Base-by-base conservation (phyloP, 345 rosid species). In the Gynandropsis gynandra region DNA sequence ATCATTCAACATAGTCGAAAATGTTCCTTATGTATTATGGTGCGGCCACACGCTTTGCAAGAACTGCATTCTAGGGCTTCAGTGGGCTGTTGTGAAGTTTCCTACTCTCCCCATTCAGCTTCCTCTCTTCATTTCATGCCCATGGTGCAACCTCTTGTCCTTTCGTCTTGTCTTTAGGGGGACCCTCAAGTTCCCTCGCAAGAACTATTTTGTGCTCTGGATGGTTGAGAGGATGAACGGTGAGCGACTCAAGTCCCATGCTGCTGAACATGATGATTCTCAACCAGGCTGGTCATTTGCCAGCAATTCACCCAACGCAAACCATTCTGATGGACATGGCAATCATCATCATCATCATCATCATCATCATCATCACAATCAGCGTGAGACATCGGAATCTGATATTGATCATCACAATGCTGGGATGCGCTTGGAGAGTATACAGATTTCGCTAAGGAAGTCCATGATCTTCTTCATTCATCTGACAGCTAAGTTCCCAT, bases 211-310 rank as follows among this genome's bases (percentile, higher is more conserved):
- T 64, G 58, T 90, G 14, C 96, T 83, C 20, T 83, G 96, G 98
- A 90, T 90, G 96, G 86, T 87, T 1, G 96, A 90, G 79, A 78
- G 86, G 76, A 71, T 75, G 82, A 90, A 87, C 20, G 87, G 83
- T 7, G 87, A 82, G 63, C 70, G 87, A 54, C 50, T 55, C 4
- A 81, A 66, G 65, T 66, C 80, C n/a, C 56, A 41, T 51, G 45
- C 69, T 42, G n/a, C 68, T 63, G 53, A 56, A 61, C 52, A 64
- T 49, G 79, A 65, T 58, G 70, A 58, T 66, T 50, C 54, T 16
- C 29, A 24, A 5, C 29, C 29, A 5, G 29, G 29, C 29, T 24
- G 29, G 29, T 24, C 29, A 5, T 24, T 24, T 24, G 5, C 29
- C 29, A 24, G 29, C 29, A 24, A 24, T 5, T 24, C 29, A 5